Conservation (phyloP, 805 yeast species). For the Lipomyces starkeyi region DNA sequence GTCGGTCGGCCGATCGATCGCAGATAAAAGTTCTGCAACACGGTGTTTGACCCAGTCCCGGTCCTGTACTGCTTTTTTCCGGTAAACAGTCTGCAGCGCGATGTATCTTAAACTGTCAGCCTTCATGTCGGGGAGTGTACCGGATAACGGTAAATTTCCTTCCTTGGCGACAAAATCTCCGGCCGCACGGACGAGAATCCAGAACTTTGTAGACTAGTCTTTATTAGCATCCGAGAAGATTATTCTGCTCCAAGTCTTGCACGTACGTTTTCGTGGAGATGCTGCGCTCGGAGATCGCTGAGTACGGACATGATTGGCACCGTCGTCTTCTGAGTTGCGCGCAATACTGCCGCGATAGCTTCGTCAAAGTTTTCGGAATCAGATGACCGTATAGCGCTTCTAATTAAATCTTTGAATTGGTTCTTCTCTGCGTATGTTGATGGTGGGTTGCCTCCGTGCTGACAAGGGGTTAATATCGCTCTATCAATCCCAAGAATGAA, state of each 20-base stretch:
- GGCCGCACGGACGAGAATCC: constrained; percentile 67
- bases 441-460: constrained; percentile 40
- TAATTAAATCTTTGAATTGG: constrained; percentile 50
- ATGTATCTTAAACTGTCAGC: constrained; percentile 71
- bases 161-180: constrained; percentile 52
- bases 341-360: constrained; percentile 54
- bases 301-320: constrained; percentile 40
- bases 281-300: constrained; percentile 28
- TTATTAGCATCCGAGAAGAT: not conserved
- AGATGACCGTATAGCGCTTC: constrained; percentile 47
- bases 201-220: constrained; percentile 51
- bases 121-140: constrained; percentile 87
- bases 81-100: constrained; percentile 62
- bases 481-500: constrained; percentile 35
- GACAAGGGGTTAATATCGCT: not conserved
- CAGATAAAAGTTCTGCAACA: constrained; percentile 43
- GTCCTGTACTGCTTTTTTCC: constrained; percentile 61
- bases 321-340: constrained; percentile 49
- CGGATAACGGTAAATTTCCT: constrained; percentile 66
- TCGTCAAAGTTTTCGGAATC: constrained; percentile 60
- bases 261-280: constrained; percentile 18
- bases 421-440: constrained; percentile 52
- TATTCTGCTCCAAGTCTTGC: not conserved
- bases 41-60: constrained; percentile 48
- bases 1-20: constrained; percentile 44